Base-by-base conservation (phyloP, 768 basidiomycete species). In the Hortiboletus campestris region DNA sequence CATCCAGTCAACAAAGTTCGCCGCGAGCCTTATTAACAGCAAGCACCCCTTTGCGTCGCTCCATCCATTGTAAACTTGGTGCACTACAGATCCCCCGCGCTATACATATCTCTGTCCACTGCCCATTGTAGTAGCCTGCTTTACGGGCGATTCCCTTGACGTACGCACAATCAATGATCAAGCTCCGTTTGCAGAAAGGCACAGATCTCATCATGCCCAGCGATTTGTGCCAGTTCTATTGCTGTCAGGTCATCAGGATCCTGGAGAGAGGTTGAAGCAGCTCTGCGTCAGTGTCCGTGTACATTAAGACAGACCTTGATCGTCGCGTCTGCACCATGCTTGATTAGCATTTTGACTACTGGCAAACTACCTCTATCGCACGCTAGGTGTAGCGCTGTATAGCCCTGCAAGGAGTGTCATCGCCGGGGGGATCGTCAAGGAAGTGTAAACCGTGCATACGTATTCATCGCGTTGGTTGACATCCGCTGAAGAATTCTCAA, bases 301-400 rank as follows among this genome's bases (percentile, higher is more conserved):
- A 39, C 19, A 55, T 35, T 29, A 38, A 41, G 36, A 55, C 56
- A 43, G 58, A 91, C 94, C 80, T 87, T 85, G 42, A 89, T 72
- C 32, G 71, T 70, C 42, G 64, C 68, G 62, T 92, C 83, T 6
- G 88, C 93, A 5, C 90, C 91, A 48, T 76, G 74, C 20, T 75
- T 62, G 19, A 94, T 66, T 39, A 97, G 71, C 6, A 84, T 53
- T 59, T 78, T 72, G 2, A 89, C 87, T 3, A 82, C 73, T 0
- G 76, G 74, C 8, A 75, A 51, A 63, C 84, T 78, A 2, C 94
- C 94, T 64, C 94, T 77, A 69, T 97, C 94, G 28, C 86, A 83
- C 6, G 94, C 94, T 0, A 95, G 77, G 63, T 97, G 94, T 19
- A 97, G 72, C 9, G 94, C 80, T 0, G 93, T 91, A 68, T 93